Evolutionary conservation across 2,329 filamentous ascomycete genomes (phyloP).

Genomic region (Cadophora sp.): DNA sequence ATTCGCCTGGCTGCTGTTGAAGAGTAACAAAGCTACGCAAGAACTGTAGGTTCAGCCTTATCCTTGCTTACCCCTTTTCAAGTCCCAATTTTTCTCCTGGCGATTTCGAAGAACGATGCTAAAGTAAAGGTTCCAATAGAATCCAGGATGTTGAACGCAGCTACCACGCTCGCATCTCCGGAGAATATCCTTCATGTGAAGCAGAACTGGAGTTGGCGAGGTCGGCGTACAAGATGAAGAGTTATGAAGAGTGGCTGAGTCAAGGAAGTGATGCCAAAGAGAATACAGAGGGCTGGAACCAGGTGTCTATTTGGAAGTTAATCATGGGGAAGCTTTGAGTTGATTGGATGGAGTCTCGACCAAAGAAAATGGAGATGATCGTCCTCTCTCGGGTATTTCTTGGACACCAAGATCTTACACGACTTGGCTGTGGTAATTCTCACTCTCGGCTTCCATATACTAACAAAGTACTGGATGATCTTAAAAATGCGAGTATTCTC

Average conservation of each 20-base stretch:
- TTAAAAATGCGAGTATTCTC: no score
- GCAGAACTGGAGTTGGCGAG: slow-evolving; percentile 27
- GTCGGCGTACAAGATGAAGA: slow-evolving; percentile 29
- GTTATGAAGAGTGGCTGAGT: slow-evolving; percentile 30
- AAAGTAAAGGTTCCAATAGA: slow-evolving; percentile 14
- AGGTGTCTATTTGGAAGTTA: slow-evolving; percentile 28
- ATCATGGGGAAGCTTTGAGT: slow-evolving; percentile 21
- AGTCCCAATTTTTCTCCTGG: no score
- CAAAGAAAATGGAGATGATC: no score
- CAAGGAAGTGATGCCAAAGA: slow-evolving; percentile 12
- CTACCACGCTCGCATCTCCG: slow-evolving; percentile 22
- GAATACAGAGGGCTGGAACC: slow-evolving; percentile 26
- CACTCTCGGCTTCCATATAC: no score
- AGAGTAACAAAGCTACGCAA: slow-evolving; percentile 30
- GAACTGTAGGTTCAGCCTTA: slow-evolving; percentile 23
- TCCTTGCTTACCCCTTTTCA: not conserved
- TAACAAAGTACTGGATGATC: no score
- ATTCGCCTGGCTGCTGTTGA: slow-evolving; percentile 32
- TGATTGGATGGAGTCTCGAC: no score
- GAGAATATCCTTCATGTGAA: slow-evolving; percentile 25
- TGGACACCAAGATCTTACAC: no score
- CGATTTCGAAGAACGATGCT: not conserved
- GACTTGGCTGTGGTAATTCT: no score
- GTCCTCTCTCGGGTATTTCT: not conserved
- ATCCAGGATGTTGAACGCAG: slow-evolving; percentile 24